Percentiles rank a stretch among this genome's conserved stretches.
phyloP scores from a whole-genome alignment of 805 yeast genomes.

The Suhomyces emberorum region DNA sequence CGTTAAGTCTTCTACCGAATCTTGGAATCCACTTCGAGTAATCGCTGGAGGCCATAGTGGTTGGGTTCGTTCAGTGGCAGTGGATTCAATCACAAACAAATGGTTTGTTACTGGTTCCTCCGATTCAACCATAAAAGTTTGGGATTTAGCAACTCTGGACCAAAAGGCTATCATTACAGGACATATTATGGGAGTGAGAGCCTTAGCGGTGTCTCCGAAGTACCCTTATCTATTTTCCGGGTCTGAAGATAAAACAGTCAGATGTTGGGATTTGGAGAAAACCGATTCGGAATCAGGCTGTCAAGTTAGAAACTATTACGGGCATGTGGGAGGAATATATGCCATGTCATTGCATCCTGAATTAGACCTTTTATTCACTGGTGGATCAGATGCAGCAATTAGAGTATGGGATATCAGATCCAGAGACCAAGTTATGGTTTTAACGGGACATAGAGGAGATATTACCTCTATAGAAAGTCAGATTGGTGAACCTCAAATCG shows the following conservation, averaged over 20 bases:
- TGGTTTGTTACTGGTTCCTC: constrained; percentile 93
- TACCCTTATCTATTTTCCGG: constrained; percentile 90
- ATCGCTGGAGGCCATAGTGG: constrained; percentile 85
- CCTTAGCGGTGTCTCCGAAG: constrained; percentile 64
- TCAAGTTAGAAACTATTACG: constrained; percentile 81
- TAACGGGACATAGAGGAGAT: constrained; percentile 79
- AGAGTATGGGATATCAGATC: constrained; percentile 94
- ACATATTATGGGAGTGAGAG: constrained; percentile 85
- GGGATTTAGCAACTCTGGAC: constrained; percentile 78
- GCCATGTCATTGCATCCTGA: constrained; percentile 85
- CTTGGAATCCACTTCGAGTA: constrained; percentile 70
- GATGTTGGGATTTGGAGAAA: constrained; percentile 94
- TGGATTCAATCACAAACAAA: constrained; percentile 77
- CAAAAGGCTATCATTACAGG: constrained; percentile 80
- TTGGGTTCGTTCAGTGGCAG: constrained; percentile 79
- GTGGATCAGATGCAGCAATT: constrained; percentile 83
- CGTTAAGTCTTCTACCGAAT: not conserved
- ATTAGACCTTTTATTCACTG: constrained; percentile 77
- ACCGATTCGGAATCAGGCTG: constrained; percentile 55
- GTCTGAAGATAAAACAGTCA: constrained; percentile 87
- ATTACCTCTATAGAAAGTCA: constrained; percentile 67
- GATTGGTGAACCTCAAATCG: constrained; percentile 77
- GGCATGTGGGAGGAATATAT: constrained; percentile 88
- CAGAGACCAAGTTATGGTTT: constrained; percentile 65
- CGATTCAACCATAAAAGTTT: constrained; percentile 83